Base-by-base conservation (phyloP, 495 filamentous ascomycete species). In the Cercophora scortea region DNA sequence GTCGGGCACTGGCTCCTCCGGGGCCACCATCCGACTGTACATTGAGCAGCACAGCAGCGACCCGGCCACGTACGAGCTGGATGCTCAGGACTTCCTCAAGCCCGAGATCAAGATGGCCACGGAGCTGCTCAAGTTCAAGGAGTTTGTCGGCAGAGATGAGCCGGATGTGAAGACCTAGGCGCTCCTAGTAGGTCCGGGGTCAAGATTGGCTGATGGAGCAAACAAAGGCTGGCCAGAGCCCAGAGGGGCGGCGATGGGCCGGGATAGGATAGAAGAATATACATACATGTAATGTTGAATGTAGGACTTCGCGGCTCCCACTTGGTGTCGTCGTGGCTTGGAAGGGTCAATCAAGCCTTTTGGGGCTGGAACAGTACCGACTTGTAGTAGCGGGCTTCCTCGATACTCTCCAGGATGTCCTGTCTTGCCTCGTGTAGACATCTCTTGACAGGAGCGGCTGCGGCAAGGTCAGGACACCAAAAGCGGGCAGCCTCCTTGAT, bases 331-430 rank as follows among this genome's bases (percentile, higher is more conserved):
- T 25, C 25, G 25, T 25, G 25, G 25, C 25, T 25, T 25, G 34
- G 4, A 40, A 11, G 12, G 9, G 45, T 25, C 3, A 47, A 47
- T 60, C 47, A 60, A 3, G 38, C 9, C 25, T 33, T 12, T 6
- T 41, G 16, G 4, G 43, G 19, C 32, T 75, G 66, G 59, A 91
- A 91, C 43, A 89, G 74, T 6, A 61, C 68, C 32, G 79, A 63
- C 60, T 79, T 81, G 67, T 94, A 98, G 65, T 87, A 95, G 53
- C 73, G 78, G 58, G 92, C 89, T 69, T 98, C 93, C 49, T 78
- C 84, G 56, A 98, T 96, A 66, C 91, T 96, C 68, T 98, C 93
- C 38, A 96, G 65, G 60, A 98, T 96, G 72, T 98, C 93, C 53
- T 85, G 82, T 54, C 80, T 78, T 0, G 93, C 93, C 67, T 92